Evolutionary conservation across 2,329 filamentous ascomycete species (phyloP), one percentile per base, ranked within the genome.

Genomic region (Alternaria panax): DNA sequence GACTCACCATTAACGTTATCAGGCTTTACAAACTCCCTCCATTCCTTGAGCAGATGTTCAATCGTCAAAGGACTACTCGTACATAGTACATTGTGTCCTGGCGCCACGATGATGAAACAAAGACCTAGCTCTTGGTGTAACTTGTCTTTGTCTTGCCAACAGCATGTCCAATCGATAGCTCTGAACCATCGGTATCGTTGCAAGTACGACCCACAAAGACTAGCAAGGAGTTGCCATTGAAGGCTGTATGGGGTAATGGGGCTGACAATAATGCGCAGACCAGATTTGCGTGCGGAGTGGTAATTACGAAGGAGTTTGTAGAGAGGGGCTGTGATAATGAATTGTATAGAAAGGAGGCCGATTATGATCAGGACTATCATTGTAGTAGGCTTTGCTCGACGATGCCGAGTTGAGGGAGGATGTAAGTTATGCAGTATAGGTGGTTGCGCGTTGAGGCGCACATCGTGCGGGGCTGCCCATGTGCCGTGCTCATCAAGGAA

Each of bases 1-100:
- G 11, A 60, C 62, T 51, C 24, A 66, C 65, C 64, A 55, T 73
- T 72, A 16, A 68, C 43, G 14, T 63, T 60, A 38, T 64, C 62
- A 4, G 65, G 64, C 50, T 73, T 73, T 5, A 65, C 43, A 58
- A 70, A 72, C 3, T 64, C 63, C 50, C 65, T 72, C 57, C 68
- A 59, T 18, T 58, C 60, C 51, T 38, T 48, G 22, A 70, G 57
- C 14, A 68, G 59, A 40, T 59, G 20, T 7, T 61, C 59, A 38
- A 68, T 57, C 24, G 63, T 62, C 30, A 42, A 60, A 12, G 59
- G 32, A 53, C 73, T 67, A 34, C 60, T 61, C 4, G 64, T 67
- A 43, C 57, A 59, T 32, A 73, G 30, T 22, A 66, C 40, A 43
- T 65, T 68, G 6, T 41, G 25, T 2, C 45, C 55, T 4, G 68